Base-by-base conservation (phyloP, 2,329 filamentous ascomycete genomes). In the Colletotrichum sp. region DNA sequence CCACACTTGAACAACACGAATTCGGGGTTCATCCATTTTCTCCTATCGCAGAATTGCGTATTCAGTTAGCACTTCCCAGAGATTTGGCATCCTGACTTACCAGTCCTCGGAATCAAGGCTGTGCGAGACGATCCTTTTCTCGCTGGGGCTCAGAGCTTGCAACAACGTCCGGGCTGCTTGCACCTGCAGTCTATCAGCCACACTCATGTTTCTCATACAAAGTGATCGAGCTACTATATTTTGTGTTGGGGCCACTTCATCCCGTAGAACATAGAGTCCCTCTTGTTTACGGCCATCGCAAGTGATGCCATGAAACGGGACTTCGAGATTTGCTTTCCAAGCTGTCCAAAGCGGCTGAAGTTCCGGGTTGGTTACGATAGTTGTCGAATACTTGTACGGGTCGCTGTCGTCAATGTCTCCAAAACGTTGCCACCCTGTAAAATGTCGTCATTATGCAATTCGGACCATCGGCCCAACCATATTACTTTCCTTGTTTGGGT, bases 401-500 rank as follows among this genome's bases (percentile, higher is more conserved):
- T 59, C 24, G 24, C 26, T 24, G 21, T 26, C 15, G 24, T 59
- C 55, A 28, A 59, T 59, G 55, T 18, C 55, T 28, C 8, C 7
- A 0, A 59, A 59, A 10, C 55, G 21, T 59, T 15, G 16, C 55
- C 55, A 59, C 7, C 12, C 55, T 59, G 16, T 28, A 21, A 49
- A 21, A 21, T 21, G n/a, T 5, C 3, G 44, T 49, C 6, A 49
- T 12, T 4, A 21, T 7, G n/a, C 10, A 21, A 12, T 7, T 49
- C n/a, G 6, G 6, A 3, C 0, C 44, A 1, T 49, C 44, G 10
- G 18, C n/a, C 44, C 10, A 3, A 21, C 0, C 1, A 49, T 49
- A 13, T 0, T 7, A 21, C 55, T 59, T 59, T 18, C 55, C n/a
- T 28, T 59, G 16, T 18, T 59, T 26, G 13, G 24, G 55, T 15